Evolutionary conservation across 2,329 filamentous ascomycete species (phyloP), one percentile per base, ranked within the genome.

Genomic region (Ascochyta fabae): DNA sequence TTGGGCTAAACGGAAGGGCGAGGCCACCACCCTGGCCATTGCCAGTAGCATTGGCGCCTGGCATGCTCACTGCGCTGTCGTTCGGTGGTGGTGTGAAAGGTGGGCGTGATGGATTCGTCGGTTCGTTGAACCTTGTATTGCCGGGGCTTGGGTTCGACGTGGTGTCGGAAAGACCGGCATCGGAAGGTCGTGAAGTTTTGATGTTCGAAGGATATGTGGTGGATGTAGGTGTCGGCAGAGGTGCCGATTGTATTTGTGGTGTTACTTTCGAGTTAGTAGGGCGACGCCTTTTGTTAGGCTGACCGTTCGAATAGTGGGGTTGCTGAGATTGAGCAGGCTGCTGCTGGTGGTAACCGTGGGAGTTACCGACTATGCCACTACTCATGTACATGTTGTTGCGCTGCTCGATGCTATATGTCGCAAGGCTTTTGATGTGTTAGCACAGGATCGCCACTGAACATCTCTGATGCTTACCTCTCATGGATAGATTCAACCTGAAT

Each of bases 401-500:
- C 53, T 74, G 71, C 34, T 75, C 73, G 36, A 74, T 66, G 40
- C 70, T 73, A 58, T 74, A 74, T 7, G 71, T 70, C 10, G 73
- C 60, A 22, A 75, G 58, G 44, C 70, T 75, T 47, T 22, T 31
- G 4, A 31, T 35, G 10, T 29, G 40, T 71, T 45, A 69, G 67
- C 48, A n/a, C 24, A 22, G 24, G 19, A 31, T 16, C 9, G 34
- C 4, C n/a, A 16, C 19, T 13, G 10, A 13, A 29, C 26, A 33
- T 10, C 13, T 10, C 10, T 45, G 19, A 34, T 40, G 39, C 62
- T 60, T 83, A 86, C 48, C 81, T 78, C 64, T 89, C 86, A 13
- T 84, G 79, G 2, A 82, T 76, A 39, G 83, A 83, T 59, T 91
- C 88, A 13, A 87, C 76, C 7, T 83, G 75, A 1, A 89, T 83